Evolutionary conservation across 1,284 basidiomycete species (phyloP).

Genomic region (Leccinum glutinopallens): DNA sequence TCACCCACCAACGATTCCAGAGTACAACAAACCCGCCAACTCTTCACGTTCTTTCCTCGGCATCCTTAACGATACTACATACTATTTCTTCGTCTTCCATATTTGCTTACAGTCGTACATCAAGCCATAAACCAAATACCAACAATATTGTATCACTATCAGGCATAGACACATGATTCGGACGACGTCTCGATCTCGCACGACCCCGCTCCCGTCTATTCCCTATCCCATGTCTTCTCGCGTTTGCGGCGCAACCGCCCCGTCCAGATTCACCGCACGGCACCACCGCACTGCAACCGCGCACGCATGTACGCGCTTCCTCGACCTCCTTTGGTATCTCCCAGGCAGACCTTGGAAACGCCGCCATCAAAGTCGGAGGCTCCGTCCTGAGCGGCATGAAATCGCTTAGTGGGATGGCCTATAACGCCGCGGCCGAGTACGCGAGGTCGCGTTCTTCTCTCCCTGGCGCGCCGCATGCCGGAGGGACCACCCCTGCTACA

Average conservation of each 20-base stretch:
- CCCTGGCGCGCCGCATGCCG: constrained; percentile 10
- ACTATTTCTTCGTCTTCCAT: constrained; percentile 52
- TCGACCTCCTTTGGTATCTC: constrained; percentile 36
- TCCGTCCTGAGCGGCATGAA: constrained; percentile 65
- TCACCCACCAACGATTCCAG: too few species aligned
- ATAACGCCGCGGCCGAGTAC: constrained; percentile 47
- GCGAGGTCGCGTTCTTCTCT: constrained; percentile 31
- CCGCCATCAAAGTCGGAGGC: constrained; percentile 61
- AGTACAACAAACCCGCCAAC: constrained; percentile 9
- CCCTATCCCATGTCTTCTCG: constrained; percentile 66
- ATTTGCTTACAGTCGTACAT: constrained; percentile 33
- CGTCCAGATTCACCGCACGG: constrained; percentile 31
- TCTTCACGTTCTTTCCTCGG: too few species aligned
- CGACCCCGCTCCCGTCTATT: constrained; percentile 51
- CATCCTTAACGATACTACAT: too few species aligned
- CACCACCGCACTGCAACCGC: constrained; percentile 25
- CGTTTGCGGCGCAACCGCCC: constrained; percentile 53
- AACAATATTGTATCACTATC: constrained; percentile 43
- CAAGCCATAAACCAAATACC: constrained; percentile 36
- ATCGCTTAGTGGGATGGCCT: constrained; percentile 63
- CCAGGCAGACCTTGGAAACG: constrained; percentile 52
- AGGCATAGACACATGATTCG: constrained; percentile 33
- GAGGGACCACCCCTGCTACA: not conserved
- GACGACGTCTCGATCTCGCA: constrained; percentile 20
- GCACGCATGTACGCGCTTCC: constrained; percentile 24